phyloP scores from a whole-genome alignment of 106 monocot species.

The Triglochin maritima region DNA sequence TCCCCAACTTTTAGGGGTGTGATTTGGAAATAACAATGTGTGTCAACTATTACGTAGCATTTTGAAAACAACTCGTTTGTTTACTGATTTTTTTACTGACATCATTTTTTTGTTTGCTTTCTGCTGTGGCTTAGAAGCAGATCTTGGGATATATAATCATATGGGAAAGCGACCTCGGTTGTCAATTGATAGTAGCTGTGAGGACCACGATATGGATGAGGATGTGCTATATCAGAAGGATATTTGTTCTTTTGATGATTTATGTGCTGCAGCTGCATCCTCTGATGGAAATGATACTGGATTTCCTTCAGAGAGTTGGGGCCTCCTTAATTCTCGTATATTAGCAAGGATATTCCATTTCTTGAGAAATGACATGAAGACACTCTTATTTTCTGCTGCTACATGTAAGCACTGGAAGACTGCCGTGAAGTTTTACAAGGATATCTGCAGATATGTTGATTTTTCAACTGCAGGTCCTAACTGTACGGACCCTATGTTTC shows the following conservation, averaged over 20 bases:
- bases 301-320: conserved; percentile 41
- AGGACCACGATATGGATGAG: conserved; percentile 33
- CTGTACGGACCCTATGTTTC: conserved; percentile 59
- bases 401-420: conserved; percentile 82
- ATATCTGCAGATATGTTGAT: conserved; percentile 58
- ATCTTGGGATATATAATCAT: conserved; percentile 18
- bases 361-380: conserved; percentile 57
- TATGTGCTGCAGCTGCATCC: conserved; percentile 28
- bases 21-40: not conserved
- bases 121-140: conserved; percentile 31
- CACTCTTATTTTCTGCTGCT: conserved; percentile 59
- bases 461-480: conserved; percentile 56
- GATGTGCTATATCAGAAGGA: conserved; percentile 31
- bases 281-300: conserved; percentile 18
- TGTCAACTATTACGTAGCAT: not conserved
- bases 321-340: conserved; percentile 40
- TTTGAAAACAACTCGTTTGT: not conserved
- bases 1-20: not conserved
- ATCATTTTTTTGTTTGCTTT: not conserved
- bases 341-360: conserved; percentile 91
- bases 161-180: conserved; percentile 54
- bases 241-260: conserved; percentile 66
- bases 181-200: conserved; percentile 46
- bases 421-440: conserved; percentile 56
- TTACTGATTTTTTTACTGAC: not conserved